These are phyloP conservation scores for Exophiala bonariae DNA, from an alignment of 2,329 filamentous ascomycete species.

Conservation along the genomic window DNA sequence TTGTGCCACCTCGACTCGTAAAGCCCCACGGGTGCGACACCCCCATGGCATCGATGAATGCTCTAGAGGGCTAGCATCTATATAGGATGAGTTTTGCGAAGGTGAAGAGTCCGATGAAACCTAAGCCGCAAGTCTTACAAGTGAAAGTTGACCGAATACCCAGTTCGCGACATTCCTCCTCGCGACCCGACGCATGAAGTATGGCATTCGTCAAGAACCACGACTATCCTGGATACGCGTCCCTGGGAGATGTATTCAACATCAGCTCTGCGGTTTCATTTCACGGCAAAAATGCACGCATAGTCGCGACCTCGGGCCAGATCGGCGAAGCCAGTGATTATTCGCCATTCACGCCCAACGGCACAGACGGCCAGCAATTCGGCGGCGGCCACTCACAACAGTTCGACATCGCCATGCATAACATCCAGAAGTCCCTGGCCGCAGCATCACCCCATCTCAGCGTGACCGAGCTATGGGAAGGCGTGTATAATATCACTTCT, in stretches of 20 bases:
- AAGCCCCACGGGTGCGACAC: too few species aligned
- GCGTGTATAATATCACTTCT: slow-evolving; percentile 14
- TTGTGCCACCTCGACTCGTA: too few species aligned
- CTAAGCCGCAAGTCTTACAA: too few species aligned
- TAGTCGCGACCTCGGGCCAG: slow-evolving; percentile 10
- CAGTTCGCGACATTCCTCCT: too few species aligned
- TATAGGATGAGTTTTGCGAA: too few species aligned
- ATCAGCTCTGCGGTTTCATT: slow-evolving; percentile 25
- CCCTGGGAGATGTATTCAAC: slow-evolving; percentile 32
- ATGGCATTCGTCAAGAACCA: slow-evolving; percentile 24
- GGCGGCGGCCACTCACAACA: slow-evolving; percentile 8
- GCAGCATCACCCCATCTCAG: slow-evolving; percentile 9
- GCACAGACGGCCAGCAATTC: slow-evolving; percentile 10
- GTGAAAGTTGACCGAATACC: too few species aligned
- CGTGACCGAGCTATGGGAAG: slow-evolving; percentile 9
- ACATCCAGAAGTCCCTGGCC: slow-evolving; percentile 12
- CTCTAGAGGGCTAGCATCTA: too few species aligned
- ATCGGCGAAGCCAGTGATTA: slow-evolving; percentile 13
- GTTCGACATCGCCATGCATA: slow-evolving; percentile 12
- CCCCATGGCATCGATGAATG: too few species aligned
- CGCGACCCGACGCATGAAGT: too few species aligned
- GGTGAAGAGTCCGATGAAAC: too few species aligned
- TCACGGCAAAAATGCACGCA: slow-evolving; percentile 6
- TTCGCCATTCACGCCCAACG: slow-evolving; percentile 9
- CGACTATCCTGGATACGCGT: slow-evolving; percentile 28